Percentiles rank a stretch among this genome's conserved stretches.
phyloP scores from a whole-genome alignment of 2,329 filamentous ascomycete genomes.

The Talaromyces amestolkiae region DNA sequence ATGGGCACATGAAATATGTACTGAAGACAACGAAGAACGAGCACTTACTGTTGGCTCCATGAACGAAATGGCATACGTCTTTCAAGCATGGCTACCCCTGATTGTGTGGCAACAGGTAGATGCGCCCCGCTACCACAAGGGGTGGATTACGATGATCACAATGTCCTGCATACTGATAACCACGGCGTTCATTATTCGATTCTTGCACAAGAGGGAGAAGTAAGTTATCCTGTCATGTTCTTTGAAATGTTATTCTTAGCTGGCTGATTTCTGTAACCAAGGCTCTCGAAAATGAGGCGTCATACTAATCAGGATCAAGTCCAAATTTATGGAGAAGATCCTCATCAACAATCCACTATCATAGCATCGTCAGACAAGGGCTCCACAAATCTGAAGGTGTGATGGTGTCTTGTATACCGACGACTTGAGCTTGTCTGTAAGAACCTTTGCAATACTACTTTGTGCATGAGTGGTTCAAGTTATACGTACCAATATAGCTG shows the following conservation, averaged over 20 bases:
- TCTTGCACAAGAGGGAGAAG: slow-evolving; percentile 47
- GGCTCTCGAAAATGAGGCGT: background rate
- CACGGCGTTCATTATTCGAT: slow-evolving; percentile 50
- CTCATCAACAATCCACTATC: background rate
- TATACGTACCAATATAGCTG: background rate
- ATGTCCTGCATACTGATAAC: slow-evolving; percentile 52
- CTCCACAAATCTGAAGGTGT: slow-evolving; percentile 7
- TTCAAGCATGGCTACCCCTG: slow-evolving; percentile 68
- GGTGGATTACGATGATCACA: slow-evolving; percentile 56
- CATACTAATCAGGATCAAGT: background rate
- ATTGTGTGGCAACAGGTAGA: slow-evolving; percentile 65
- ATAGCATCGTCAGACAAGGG: background rate
- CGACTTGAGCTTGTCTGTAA: background rate
- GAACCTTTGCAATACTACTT: background rate
- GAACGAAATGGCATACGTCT: slow-evolving; percentile 68
- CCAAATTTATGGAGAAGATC: background rate
- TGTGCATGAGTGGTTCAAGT: background rate
- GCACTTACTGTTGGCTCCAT: slow-evolving; percentile 64
- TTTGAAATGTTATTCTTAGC: background rate
- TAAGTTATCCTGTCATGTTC: background rate
- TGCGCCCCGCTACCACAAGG: slow-evolving; percentile 59
- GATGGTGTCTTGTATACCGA: background rate
- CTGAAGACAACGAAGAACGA: slow-evolving; percentile 61
- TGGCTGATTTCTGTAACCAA: background rate
- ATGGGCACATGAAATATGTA: slow-evolving; percentile 57